Conservation (phyloP, 352 stramenopile species). For the Phytophthora boehmeriae region DNA sequence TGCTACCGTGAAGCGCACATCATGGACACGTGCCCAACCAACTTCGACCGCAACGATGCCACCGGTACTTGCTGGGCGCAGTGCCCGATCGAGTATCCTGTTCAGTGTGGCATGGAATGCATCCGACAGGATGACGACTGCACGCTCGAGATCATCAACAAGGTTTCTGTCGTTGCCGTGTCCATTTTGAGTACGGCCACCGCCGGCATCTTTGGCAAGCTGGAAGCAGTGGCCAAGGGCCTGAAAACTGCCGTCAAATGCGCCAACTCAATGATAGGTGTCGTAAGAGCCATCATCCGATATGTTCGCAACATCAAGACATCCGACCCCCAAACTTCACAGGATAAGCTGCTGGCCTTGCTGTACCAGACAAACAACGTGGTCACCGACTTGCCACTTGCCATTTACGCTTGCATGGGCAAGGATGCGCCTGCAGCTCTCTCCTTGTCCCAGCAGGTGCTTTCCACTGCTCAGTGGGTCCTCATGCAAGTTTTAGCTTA, state of each 20-base stretch:
- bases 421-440: conserved; percentile 5
- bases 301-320: conserved; percentile 18
- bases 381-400: conserved; percentile 20
- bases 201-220: conserved; percentile 31
- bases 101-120: conserved; percentile 52
- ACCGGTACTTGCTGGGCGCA: conserved; percentile 40
- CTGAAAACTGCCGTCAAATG: conserved; percentile 40
- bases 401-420: conserved; percentile 15
- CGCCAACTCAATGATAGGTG: conserved; percentile 29
- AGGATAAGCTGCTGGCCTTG: conserved; percentile 37
- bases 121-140: conserved; percentile 51
- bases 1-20: conserved; percentile 39
- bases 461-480: conserved; percentile 21
- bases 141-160: conserved; percentile 26
- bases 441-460: conserved; percentile 8
- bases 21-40: conserved; percentile 22
- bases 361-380: conserved; percentile 45
- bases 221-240: conserved; percentile 28
- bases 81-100: conserved; percentile 49
- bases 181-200: conserved; percentile 22
- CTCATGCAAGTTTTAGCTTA: conserved; percentile 17
- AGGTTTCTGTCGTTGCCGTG: conserved; percentile 3
- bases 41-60: conserved; percentile 31
- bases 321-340: conserved; percentile 37
- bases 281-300: neutral